Conservation (phyloP, 148 eudicot genomes). For the Tetragonia tetragonoides region DNA sequence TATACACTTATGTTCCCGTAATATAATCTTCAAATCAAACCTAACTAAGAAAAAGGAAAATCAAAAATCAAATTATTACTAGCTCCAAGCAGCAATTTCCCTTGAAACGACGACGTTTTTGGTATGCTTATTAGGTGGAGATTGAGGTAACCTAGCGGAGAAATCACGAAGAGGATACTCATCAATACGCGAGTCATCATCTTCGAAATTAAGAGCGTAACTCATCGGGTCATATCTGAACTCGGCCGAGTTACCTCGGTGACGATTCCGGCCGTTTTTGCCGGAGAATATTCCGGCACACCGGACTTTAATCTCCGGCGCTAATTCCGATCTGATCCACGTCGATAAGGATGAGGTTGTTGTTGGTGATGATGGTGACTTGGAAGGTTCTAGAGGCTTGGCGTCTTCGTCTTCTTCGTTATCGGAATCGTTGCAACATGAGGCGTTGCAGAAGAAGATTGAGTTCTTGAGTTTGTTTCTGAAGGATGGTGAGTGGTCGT, state of each 20-base stretch:
- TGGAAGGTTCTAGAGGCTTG: conserved; percentile 5
- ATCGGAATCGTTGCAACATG: conserved; percentile 19
- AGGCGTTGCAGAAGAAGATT: conserved; percentile 24
- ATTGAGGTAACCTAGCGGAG: conserved; percentile 38
- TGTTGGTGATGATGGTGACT: neutral
- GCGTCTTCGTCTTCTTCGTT: conserved; percentile 17
- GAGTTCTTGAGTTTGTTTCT: conserved; percentile 28
- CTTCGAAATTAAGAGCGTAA: conserved; percentile 61
- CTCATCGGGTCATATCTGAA: conserved; percentile 61
- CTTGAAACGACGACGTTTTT: conserved; percentile 23
- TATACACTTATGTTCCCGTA: neutral
- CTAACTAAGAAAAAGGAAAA: neutral
- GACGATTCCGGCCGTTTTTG: conserved; percentile 26
- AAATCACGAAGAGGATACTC: conserved; percentile 35
- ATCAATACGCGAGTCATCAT: conserved; percentile 30
- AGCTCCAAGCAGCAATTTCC: conserved; percentile 29
- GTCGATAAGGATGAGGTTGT: conserved; percentile 17
- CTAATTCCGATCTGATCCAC: conserved; percentile 35
- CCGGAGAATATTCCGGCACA: conserved; percentile 31
- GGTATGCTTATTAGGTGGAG: conserved; percentile 15
- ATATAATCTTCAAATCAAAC: neutral
- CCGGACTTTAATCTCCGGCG: conserved; percentile 24
- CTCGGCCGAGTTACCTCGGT: conserved; percentile 34
- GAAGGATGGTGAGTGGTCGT: conserved; percentile 26
- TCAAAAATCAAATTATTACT: no score